Evolutionary conservation across 2,329 filamentous ascomycete species (phyloP), one percentile per base, ranked within the genome.

Genomic region (Fusarium decemcellulare): DNA sequence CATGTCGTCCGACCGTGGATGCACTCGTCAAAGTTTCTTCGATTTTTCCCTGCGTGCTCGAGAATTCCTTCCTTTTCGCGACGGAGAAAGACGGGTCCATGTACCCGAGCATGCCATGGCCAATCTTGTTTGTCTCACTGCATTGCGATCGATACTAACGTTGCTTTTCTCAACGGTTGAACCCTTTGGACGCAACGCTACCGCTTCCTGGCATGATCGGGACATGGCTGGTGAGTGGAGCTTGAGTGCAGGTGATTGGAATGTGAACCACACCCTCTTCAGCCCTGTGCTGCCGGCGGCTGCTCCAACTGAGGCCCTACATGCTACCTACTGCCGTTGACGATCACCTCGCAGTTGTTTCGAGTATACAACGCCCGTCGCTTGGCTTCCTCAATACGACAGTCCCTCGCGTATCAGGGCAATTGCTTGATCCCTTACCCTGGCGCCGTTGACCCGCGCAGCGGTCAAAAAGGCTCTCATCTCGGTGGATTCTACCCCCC

Each of bases 291-390:
- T 52, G 39, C 29, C 42, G 44, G 48, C 29, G 32, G 40, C 40
- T 42, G 29, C 51, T 53, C 23, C 51, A 53, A 30, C 51, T 52
- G 39, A 61, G 54, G 50, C 46, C 50, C 39, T 23, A 23, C 23
- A 23, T 23, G 23, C 23, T 23, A 23, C 23, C 23, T 37, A 61
- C 16, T 63, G 50, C 66, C 62, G 53, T 66, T 52, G 43, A 52
- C 44, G 18, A 44, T 65, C 48, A 68, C 37, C 29, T 65, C 18
- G 42, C 18, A 43, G 44, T 59, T 61, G 57, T 69, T 53, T 70
- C 66, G 66, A 51, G 63, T 54, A 70, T 70, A 63, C 66, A 59
- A 70, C 44, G 30, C 47, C 50, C 51, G 51, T 44, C 62, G 54
- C 39, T n/a, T 37, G 44, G 16, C 53, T 59, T 12, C 27, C 40